phyloP scores from a whole-genome alignment of 208 protist species.

The Phytomonas sp. region DNA sequence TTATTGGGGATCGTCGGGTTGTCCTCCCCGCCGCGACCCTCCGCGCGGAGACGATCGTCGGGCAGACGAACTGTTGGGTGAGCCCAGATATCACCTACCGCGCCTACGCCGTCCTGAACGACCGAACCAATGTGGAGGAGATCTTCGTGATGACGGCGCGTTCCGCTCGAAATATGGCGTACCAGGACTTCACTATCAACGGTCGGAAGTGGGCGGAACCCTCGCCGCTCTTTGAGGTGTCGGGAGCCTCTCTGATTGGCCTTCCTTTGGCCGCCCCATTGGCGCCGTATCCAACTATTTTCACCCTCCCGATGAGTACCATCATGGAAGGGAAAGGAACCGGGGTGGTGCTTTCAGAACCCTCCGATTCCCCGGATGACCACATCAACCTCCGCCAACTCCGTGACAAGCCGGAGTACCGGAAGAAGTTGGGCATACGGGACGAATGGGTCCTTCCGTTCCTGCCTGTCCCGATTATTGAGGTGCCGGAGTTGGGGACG shows the following conservation, averaged over 20 bases:
- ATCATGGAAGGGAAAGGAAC: constrained; percentile 97
- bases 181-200: constrained; percentile 90
- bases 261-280: constrained; percentile 90
- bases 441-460: constrained; percentile 95
- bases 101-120: constrained; percentile 86
- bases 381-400: constrained; percentile 97
- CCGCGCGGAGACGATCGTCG: constrained; percentile 99
- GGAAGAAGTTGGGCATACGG: constrained; percentile 89
- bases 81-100: constrained; percentile 94
- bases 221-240: constrained; percentile 81
- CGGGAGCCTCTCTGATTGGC: constrained; percentile 92
- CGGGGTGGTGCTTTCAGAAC: constrained; percentile 97
- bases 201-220: constrained; percentile 73
- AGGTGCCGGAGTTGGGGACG: constrained; percentile 88
- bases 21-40: constrained; percentile 98
- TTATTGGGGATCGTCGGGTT: constrained; percentile 75
- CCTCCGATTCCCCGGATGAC: constrained; percentile 98
- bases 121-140: constrained; percentile 55
- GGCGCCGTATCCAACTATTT: constrained; percentile 82
- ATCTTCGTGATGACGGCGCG: constrained; percentile 94
- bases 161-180: constrained; percentile 93
- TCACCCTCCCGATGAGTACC: constrained; percentile 97
- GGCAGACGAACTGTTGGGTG: constrained; percentile 99
- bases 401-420: constrained; percentile 90
- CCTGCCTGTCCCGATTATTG: constrained; percentile 94